A percentile compares a stretch with the other conserved stretches of the same genome.
Evolutionary conservation across 2,329 filamentous ascomycete genomes (phyloP).

Genomic region (Fusarium xyrophilum): DNA sequence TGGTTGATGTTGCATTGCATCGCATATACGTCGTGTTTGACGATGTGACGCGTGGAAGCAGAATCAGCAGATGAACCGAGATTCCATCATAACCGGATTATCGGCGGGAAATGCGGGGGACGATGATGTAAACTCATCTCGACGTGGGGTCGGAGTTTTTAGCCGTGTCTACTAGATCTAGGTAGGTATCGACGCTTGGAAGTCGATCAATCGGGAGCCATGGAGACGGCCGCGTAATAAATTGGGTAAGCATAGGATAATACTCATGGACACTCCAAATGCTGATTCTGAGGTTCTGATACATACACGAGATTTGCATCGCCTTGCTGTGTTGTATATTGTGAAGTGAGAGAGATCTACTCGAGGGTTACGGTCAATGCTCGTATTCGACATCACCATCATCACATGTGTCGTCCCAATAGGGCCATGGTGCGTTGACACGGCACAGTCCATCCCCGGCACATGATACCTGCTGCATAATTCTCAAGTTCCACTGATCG

Average conservation of each 20-base stretch:
- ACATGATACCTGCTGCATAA: not conserved
- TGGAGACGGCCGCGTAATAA: not conserved
- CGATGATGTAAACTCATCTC: not conserved
- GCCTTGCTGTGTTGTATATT: not conserved
- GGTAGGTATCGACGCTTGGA: not conserved
- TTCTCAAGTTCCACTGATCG: not conserved
- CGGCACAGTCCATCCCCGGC: not conserved
- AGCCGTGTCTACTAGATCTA: slow-evolving; percentile 1
- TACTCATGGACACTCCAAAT: not conserved
- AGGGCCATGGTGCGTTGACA: not conserved
- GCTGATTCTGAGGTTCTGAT: not conserved
- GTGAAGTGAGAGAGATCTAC: not conserved
- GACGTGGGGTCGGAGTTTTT: not conserved
- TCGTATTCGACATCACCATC: not conserved
- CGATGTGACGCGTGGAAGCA: not conserved
- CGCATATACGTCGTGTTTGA: not conserved
- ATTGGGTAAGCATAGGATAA: not conserved
- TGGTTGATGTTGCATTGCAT: not conserved
- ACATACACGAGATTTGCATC: not conserved
- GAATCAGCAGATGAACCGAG: not conserved
- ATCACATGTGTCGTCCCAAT: slow-evolving; percentile 5
- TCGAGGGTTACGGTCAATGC: not conserved
- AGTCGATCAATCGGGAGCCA: not conserved
- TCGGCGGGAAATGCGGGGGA: slow-evolving; percentile 4
- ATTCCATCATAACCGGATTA: not conserved